Evolutionary conservation across 257 asterid species (phyloP).

Genomic region (Forsythia viridissima): DNA sequence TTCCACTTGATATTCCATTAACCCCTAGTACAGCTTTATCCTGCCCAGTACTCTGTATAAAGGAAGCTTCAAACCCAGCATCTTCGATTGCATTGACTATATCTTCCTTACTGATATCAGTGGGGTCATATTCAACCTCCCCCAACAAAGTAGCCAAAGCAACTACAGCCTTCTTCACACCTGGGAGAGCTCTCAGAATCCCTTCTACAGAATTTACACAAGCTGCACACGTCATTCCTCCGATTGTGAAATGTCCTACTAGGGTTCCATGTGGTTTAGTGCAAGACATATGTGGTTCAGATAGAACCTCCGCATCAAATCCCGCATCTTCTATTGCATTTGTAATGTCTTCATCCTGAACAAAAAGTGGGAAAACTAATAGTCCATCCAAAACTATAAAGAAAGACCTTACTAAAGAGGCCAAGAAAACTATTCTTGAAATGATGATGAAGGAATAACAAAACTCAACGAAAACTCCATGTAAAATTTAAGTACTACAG

Average conservation of each 20-base stretch:
- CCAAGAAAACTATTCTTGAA: no score
- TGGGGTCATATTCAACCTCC: conserved; percentile 87
- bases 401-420: no score
- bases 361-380: conserved; percentile 24
- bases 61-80: conserved; percentile 97
- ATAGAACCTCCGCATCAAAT: conserved; percentile 83
- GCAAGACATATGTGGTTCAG: conserved; percentile 55
- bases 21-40: conserved; percentile 73
- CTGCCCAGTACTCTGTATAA: conserved; percentile 89
- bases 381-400: conserved; percentile 5
- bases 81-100: conserved; percentile 80
- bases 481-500: no score
- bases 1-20: conserved; percentile 62
- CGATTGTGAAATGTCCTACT: conserved; percentile 90
- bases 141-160: conserved; percentile 93
- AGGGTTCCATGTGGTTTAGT: conserved; percentile 49
- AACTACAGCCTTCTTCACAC: conserved; percentile 82
- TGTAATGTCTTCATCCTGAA: conserved; percentile 77
- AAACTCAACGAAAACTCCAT: no score
- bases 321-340: conserved; percentile 99
- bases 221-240: conserved; percentile 99
- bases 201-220: conserved; percentile 98
- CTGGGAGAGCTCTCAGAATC: conserved; percentile 69
- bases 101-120: conserved; percentile 68
- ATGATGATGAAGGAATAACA: no score